Evolutionary conservation across 768 basidiomycete species (phyloP).

Genomic region (Tubosaeta sp.): DNA sequence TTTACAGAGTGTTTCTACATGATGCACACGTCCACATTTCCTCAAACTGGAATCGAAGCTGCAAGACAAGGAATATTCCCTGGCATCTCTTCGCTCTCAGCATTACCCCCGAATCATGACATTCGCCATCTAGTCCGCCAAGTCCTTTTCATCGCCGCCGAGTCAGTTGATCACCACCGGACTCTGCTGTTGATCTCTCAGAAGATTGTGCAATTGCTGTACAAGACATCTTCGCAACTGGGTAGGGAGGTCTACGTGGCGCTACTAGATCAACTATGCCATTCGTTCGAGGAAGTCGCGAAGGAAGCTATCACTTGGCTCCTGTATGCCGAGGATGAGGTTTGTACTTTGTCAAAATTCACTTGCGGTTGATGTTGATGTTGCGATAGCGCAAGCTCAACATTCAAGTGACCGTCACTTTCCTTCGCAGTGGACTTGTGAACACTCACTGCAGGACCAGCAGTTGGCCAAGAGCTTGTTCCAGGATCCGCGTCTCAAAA

Average conservation of each 20-base stretch:
- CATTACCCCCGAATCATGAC: constrained; percentile 79
- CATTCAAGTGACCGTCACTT: constrained; percentile 85
- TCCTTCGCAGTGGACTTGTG: constrained; percentile 81
- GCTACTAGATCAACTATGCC: constrained; percentile 84
- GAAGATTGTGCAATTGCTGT: constrained; percentile 92
- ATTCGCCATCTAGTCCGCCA: constrained; percentile 81
- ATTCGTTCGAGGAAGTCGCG: constrained; percentile 84
- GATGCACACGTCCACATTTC: too few relatives aligned
- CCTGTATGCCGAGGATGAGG: constrained; percentile 94
- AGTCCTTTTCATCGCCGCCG: constrained; percentile 75
- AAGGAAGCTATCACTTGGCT: constrained; percentile 98
- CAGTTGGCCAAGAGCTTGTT: constrained; percentile 84
- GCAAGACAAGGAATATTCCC: too few relatives aligned
- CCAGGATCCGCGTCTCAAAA: constrained; percentile 71
- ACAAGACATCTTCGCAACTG: constrained; percentile 81
- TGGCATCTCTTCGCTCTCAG: constrained; percentile 54
- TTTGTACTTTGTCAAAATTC: constrained; percentile 32
- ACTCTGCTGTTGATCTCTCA: constrained; percentile 92
- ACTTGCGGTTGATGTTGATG: constrained; percentile 3
- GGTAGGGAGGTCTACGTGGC: constrained; percentile 92
- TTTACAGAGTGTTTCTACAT: too few relatives aligned
- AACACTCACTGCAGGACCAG: constrained; percentile 77
- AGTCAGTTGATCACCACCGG: constrained; percentile 74
- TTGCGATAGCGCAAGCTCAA: constrained; percentile 84
- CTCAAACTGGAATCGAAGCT: too few relatives aligned